Evolutionary conservation across 805 yeast species (phyloP), one percentile per base, ranked within the genome.

Genomic region (Schizosaccharomyces cryophilus): DNA sequence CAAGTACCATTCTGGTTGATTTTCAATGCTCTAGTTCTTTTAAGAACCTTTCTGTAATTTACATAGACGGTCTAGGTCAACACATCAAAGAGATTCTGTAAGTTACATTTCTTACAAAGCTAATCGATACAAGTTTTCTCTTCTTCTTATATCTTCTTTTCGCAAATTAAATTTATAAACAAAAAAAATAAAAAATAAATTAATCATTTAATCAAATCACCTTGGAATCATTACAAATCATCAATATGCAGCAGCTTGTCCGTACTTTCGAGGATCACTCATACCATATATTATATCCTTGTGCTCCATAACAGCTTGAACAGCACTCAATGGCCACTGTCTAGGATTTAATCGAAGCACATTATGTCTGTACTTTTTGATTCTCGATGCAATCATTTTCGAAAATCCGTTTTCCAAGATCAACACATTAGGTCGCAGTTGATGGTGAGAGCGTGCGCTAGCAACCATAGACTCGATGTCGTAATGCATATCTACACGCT

Each of bases 361-460:
- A 4, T 51, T 5, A 29, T 51, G 56, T 4, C 24, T 2, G 35
- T 24, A 21, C 9, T 29, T 29, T 15, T 21, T 51, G 13, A 51
- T 24, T 17, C 30, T 17, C 15, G 30, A 17, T 17, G 35, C 35
- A 11, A 29, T 29, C 31, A 17, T 11, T 51, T 51, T 51, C 6
- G 56, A 24, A 29, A 51, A 51, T 21, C 56, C 56, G 7, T 21
- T 17, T 51, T 89, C 97, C 54, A 84, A 76, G 70, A 74, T 80
- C 1, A 81, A 72, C 2, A 66, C 68, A 64, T 87, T 82, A 0
- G 96, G 96, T 29, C 90, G 69, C 29, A 90, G 76, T 70, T 90
- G 98, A 69, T 90, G 96, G 69, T 90, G 97, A 9, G 87, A 58
- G 61, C 98, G 73, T 1, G 96, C 96, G 66, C 73, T 83, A 0